Percentiles rank a stretch among this genome's conserved stretches.
These are phyloP conservation scores for Bocquillonia castaneifolia DNA, from an alignment of 441 rosid species.

Conservation along the genomic window DNA sequence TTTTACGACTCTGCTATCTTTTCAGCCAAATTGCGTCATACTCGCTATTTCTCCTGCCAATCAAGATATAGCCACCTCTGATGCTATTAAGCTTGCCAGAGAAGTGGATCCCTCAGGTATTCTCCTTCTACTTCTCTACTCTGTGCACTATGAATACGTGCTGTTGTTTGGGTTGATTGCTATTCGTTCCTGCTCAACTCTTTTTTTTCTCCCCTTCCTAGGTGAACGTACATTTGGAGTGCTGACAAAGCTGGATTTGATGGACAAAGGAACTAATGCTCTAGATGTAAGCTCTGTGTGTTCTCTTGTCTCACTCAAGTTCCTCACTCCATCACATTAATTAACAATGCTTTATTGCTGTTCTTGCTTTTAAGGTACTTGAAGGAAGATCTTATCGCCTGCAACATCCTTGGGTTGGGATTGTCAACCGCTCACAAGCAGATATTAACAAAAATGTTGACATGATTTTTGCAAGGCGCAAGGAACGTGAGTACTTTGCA, in stretches of 20 bases:
- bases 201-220: slow-evolving; percentile 16
- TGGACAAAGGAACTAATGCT: slow-evolving; percentile 95
- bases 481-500: slow-evolving; percentile 88
- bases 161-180: slow-evolving; percentile 12
- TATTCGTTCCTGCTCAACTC: background rate
- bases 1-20: slow-evolving; percentile 5
- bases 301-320: background rate
- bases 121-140: background rate
- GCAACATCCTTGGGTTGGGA: slow-evolving; percentile 97
- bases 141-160: slow-evolving; percentile 1
- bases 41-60: slow-evolving; percentile 97
- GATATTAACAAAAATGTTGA: slow-evolving; percentile 89
- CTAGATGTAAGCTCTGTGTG: slow-evolving; percentile 45
- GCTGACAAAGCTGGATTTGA: slow-evolving; percentile 82
- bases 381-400: slow-evolving; percentile 91
- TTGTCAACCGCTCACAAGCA: slow-evolving; percentile 97
- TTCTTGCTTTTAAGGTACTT: slow-evolving; percentile 57
- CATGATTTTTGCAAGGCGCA: slow-evolving; percentile 89
- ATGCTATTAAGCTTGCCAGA: slow-evolving; percentile 88
- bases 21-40: slow-evolving; percentile 75
- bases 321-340: background rate
- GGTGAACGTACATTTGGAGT: slow-evolving; percentile 94
- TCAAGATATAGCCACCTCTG: slow-evolving; percentile 98
- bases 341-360: slow-evolving; percentile 8
- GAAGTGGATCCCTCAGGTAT: slow-evolving; percentile 94